These are phyloP conservation scores for Myxozyma geophila DNA, from an alignment of 805 yeast genomes.

Conservation along the genomic window DNA sequence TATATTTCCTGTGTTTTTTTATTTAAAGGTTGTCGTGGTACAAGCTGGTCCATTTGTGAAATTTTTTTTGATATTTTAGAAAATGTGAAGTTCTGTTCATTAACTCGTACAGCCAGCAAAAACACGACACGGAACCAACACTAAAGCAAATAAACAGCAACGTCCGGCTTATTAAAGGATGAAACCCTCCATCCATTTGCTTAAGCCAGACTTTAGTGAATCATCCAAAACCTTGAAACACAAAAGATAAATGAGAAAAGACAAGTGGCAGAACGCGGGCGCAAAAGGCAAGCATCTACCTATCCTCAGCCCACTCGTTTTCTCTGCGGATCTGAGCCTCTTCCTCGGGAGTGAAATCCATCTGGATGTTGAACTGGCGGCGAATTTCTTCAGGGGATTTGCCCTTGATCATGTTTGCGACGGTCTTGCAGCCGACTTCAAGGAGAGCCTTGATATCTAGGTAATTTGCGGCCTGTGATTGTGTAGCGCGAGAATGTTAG, in stretches of 20 bases:
- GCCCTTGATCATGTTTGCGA: slow-evolving; percentile 55
- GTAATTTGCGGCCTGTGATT: slow-evolving; percentile 50
- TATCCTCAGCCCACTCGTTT: slow-evolving; percentile 54
- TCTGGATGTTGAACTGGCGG: slow-evolving; percentile 51
- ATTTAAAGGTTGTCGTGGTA: too few relatives aligned
- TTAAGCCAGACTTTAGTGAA: not conserved
- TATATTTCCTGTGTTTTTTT: too few relatives aligned
- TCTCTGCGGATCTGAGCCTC: slow-evolving; percentile 51
- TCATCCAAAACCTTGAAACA: not conserved
- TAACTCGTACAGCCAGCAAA: too few relatives aligned
- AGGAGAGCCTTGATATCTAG: slow-evolving; percentile 52
- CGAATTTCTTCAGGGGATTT: slow-evolving; percentile 54
- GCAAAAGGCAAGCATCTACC: slow-evolving; percentile 34
- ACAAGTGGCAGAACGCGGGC: not conserved
- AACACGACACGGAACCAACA: too few relatives aligned
- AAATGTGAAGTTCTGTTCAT: too few relatives aligned
- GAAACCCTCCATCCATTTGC: not conserved
- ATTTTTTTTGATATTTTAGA: too few relatives aligned
- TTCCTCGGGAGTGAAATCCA: slow-evolving; percentile 55
- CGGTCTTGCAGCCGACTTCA: slow-evolving; percentile 56
- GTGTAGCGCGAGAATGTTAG: not conserved
- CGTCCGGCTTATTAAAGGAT: too few relatives aligned
- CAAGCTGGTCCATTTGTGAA: too few relatives aligned
- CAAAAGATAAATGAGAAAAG: not conserved
- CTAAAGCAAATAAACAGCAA: too few relatives aligned